Percentiles rank a stretch among this genome's conserved stretches.
Conservation (phyloP, 768 basidiomycete species). For the Leccinum sublutescens region DNA sequence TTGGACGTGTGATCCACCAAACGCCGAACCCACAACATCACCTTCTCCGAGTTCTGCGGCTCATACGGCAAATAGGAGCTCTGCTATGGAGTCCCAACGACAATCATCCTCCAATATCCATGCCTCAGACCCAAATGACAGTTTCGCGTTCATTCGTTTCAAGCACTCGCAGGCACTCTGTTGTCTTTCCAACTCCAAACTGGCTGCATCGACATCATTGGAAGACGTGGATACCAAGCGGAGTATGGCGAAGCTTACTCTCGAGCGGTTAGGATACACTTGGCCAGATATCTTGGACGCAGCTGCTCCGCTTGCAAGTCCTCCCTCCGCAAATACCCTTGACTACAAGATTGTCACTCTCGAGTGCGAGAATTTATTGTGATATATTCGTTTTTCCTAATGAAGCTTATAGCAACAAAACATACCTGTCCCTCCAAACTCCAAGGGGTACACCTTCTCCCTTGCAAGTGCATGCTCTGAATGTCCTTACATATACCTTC, state of each 20-base stretch:
- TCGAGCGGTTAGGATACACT: slow-evolving; percentile 36
- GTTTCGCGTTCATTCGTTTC: slow-evolving; percentile 21
- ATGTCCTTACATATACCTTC: slow-evolving; percentile 39
- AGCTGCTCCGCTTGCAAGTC: slow-evolving; percentile 25
- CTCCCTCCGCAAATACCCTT: slow-evolving; percentile 25
- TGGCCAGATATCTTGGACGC: slow-evolving; percentile 47
- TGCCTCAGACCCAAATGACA: slow-evolving; percentile 1
- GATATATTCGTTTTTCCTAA: slow-evolving; percentile 4
- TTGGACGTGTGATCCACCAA: slow-evolving; percentile 60
- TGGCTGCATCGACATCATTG: slow-evolving; percentile 12
- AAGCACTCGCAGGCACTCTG: slow-evolving; percentile 28
- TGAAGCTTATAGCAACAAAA: slow-evolving; percentile 26
- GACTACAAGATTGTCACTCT: slow-evolving; percentile 31
- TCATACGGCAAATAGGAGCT: background rate
- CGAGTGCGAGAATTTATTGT: slow-evolving; percentile 13
- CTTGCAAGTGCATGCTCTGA: slow-evolving; percentile 56
- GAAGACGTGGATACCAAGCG: slow-evolving; percentile 17
- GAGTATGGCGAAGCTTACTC: slow-evolving; percentile 22
- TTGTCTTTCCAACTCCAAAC: slow-evolving; percentile 22
- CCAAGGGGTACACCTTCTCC: slow-evolving; percentile 49
- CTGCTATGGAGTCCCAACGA: background rate
- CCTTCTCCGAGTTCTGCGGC: background rate
- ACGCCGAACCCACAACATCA: slow-evolving; percentile 17
- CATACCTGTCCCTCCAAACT: slow-evolving; percentile 52
- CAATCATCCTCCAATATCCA: background rate